Evolutionary conservation across 2,329 filamentous ascomycete genomes (phyloP).

Genomic region (Fusarium praegraminearum): DNA sequence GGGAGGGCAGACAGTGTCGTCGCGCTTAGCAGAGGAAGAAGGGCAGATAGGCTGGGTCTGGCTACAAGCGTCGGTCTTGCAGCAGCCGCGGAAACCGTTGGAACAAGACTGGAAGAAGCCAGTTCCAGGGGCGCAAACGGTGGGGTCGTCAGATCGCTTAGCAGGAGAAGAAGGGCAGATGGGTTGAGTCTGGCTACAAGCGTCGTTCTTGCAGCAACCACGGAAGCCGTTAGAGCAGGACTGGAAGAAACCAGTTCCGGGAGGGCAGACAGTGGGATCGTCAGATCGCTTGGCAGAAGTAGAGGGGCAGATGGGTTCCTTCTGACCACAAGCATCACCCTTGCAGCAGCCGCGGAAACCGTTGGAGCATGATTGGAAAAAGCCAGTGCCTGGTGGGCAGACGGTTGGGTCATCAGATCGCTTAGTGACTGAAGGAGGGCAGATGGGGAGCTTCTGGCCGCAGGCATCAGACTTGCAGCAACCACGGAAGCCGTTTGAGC

Average conservation of each 20-base stretch:
- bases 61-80: conserved; percentile 20
- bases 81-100: conserved; percentile 22
- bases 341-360: conserved; percentile 31
- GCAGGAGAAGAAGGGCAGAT: conserved; percentile 1
- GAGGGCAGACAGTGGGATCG: neutral
- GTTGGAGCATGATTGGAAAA: conserved; percentile 28
- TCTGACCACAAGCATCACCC: conserved; percentile 10
- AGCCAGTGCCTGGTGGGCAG: conserved; percentile 14
- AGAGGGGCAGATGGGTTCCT: conserved; percentile 3
- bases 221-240: conserved; percentile 17
- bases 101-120: conserved; percentile 19
- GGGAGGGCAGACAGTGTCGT: conserved; percentile 17
- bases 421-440: conserved; percentile 6
- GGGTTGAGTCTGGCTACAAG: conserved; percentile 2
- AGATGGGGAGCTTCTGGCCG: neutral
- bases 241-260: conserved; percentile 16
- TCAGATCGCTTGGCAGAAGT: neutral
- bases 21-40: neutral
- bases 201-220: conserved; percentile 21
- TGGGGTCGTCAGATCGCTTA: conserved; percentile 13
- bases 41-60: conserved; percentile 7
- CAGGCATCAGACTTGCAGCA: conserved; percentile 34
- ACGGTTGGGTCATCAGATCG: conserved; percentile 11
- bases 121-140: neutral
- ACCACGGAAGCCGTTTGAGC: conserved; percentile 27